Base-by-base conservation (phyloP, 768 basidiomycete species). In the Neoboletus brunneissimus region DNA sequence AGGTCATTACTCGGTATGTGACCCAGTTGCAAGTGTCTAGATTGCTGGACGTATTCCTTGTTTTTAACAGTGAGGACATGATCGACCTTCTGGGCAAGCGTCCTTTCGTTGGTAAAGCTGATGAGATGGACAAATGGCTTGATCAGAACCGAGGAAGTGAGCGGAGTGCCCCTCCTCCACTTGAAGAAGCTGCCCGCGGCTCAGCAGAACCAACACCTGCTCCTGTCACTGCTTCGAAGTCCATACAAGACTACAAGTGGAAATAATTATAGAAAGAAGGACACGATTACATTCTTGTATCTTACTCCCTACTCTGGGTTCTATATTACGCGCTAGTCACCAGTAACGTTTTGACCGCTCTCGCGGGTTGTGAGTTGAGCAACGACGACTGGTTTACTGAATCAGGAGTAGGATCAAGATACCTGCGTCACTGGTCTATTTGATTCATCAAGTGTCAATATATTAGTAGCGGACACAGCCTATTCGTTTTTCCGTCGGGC, bases 51-150 rank as follows among this genome's bases (percentile, higher is more conserved):
- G 31, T 23, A 53, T 49, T 31, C 15, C 35, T 64, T 35, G 31
- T 27, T 59, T 25, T 44, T 4, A 54, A 49, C 63, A 92, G 91
- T 49, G 90, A 91, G 80, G 89, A 93, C 67, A 94, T 94, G 91
- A 89, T 91, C 58, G 66, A 78, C 40, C 79, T 93, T 18, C 81
- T 94, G 40, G 91, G 92, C 48, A 89, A 88, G 67, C 84, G 91
- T 49, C 91, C 91, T 25, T 94, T 94, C 64, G 73, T 68, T n/a
- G 84, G 83, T 60, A 81, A 83, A 55, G 77, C 83, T 25, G 94
- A 96, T 68, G 93, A 96, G 62, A 97, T 98, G 95, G 94, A 97
- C 76, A 91, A 89, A 69, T 96, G 94, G 89, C 81, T 96, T n/a
- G 93, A 96, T 66, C 83, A 88, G 67, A 83, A 92, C 68, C 80